Conservation (phyloP, 768 basidiomycete genomes). For the Mycena crocata region DNA sequence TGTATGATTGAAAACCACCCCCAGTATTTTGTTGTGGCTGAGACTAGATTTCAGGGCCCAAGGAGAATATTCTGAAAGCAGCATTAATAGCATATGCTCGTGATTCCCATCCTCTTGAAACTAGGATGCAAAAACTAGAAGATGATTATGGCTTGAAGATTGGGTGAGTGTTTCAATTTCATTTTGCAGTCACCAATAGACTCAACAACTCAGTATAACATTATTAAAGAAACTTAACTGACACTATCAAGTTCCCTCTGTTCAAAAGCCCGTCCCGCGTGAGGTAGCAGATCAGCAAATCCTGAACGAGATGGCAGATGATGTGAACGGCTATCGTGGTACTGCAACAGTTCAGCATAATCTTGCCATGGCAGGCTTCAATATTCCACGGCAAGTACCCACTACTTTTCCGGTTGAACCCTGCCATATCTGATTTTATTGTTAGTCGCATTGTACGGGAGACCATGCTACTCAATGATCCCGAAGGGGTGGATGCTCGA, state of each 20-base stretch:
- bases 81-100: slow-evolving; percentile 5
- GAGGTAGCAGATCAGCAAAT: slow-evolving; percentile 35
- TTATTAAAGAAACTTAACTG: slow-evolving; percentile 29
- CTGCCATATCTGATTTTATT: not conserved
- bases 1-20: not conserved
- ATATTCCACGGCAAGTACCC: slow-evolving; percentile 32
- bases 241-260: slow-evolving; percentile 32
- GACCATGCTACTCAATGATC: slow-evolving; percentile 30
- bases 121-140: not conserved
- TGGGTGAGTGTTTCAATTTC: not conserved
- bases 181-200: not conserved
- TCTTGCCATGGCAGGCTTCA: slow-evolving; percentile 21
- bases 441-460: slow-evolving; percentile 34
- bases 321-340: slow-evolving; percentile 34
- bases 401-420: not conserved
- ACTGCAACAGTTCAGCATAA: slow-evolving; percentile 32
- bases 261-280: slow-evolving; percentile 28
- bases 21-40: not conserved
- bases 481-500: slow-evolving; percentile 35
- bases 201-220: slow-evolving; percentile 12
- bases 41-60: slow-evolving; percentile 1
- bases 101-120: not conserved
- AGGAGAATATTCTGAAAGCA: not conserved
- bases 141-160: slow-evolving; percentile 7
- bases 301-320: slow-evolving; percentile 33